These are phyloP conservation scores for Colletotrichum sp. DNA, from an alignment of 2,329 filamentous ascomycete genomes.

Conservation along the genomic window DNA sequence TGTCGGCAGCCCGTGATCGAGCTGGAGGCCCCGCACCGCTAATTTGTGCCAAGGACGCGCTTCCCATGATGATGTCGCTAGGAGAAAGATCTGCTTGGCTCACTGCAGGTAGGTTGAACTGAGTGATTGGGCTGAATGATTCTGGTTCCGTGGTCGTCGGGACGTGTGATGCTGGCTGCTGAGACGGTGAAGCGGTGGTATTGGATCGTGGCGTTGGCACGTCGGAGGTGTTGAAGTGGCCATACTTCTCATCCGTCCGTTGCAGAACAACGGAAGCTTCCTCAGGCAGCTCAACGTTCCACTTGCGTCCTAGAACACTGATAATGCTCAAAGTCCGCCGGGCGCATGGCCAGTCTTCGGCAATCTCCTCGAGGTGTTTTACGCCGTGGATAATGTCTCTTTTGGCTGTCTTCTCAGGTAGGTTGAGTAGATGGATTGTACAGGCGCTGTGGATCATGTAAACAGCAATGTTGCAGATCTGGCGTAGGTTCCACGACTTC, in stretches of 20 bases:
- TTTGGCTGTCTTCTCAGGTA: conserved; percentile 89
- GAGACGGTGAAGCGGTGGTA: conserved; percentile 29
- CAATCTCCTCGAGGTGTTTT: conserved; percentile 93
- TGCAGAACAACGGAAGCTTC: conserved; percentile 80
- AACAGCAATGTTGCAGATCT: conserved; percentile 95
- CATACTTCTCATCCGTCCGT: conserved; percentile 80
- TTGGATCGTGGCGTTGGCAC: conserved; percentile 57
- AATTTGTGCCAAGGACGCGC: conserved; percentile 25
- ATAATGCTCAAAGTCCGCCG: conserved; percentile 84
- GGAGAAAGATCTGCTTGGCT: conserved; percentile 25
- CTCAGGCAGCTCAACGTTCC: conserved; percentile 84
- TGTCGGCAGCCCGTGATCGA: not conserved
- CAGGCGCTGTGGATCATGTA: conserved; percentile 96
- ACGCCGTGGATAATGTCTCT: conserved; percentile 90
- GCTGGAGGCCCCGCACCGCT: conserved; percentile 16
- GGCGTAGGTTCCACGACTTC: conserved; percentile 84
- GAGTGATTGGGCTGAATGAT: conserved; percentile 39
- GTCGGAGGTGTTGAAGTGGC: conserved; percentile 68
- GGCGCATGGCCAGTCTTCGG: conserved; percentile 91
- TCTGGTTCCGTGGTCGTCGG: conserved; percentile 25
- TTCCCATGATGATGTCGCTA: conserved; percentile 28
- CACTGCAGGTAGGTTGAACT: conserved; percentile 33
- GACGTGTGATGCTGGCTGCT: conserved; percentile 26
- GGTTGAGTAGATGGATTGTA: conserved; percentile 90
- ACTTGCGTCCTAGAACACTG: conserved; percentile 83